Conservation (phyloP, 805 yeast genomes). For the Torulaspora delbrueckii region DNA sequence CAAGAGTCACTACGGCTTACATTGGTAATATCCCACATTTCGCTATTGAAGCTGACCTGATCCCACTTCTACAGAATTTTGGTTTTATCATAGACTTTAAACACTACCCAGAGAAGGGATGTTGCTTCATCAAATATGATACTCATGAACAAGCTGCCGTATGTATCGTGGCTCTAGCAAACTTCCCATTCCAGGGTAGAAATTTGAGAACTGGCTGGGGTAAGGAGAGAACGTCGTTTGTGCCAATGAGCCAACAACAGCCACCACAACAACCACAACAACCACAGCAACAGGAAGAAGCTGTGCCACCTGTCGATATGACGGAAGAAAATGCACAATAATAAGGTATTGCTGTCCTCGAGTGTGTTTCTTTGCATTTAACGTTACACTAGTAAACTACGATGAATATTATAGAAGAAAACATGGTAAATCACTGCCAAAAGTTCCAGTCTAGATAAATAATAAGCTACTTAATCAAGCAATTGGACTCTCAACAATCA, state of each 20-base stretch:
- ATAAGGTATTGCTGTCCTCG: not conserved
- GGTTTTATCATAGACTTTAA: constrained; percentile 81
- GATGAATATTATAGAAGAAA: not conserved
- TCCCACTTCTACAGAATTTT: constrained; percentile 69
- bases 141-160: constrained; percentile 85
- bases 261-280: constrained; percentile 7
- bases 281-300: constrained; percentile 2
- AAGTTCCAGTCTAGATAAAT: not conserved
- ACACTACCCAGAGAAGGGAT: constrained; percentile 73
- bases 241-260: constrained; percentile 26
- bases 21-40: constrained; percentile 79
- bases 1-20: constrained; percentile 66
- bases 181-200: constrained; percentile 64
- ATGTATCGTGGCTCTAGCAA: constrained; percentile 77
- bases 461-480: not conserved
- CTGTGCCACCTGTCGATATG: not conserved
- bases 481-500: not conserved
- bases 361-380: not conserved
- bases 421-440: not conserved
- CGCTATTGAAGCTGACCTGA: constrained; percentile 65
- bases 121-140: constrained; percentile 85
- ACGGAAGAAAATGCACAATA: constrained; percentile 4
- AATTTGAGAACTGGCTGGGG: constrained; percentile 88
- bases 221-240: constrained; percentile 44
- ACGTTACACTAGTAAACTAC: not conserved